Evolutionary conservation across 2,329 filamentous ascomycete species (phyloP).

Genomic region (Colletotrichum spaethianum): DNA sequence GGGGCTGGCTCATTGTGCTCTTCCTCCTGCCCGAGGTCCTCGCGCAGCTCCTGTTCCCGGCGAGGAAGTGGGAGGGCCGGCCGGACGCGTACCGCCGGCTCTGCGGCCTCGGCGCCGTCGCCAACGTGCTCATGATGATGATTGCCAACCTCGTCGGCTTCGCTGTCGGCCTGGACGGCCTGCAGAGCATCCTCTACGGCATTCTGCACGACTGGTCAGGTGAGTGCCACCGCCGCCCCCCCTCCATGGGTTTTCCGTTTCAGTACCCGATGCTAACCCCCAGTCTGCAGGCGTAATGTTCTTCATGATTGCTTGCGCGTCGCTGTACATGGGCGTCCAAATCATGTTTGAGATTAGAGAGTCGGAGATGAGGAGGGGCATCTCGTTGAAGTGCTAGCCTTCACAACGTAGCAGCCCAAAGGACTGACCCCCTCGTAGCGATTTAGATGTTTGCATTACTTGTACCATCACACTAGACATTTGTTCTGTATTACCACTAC

Average conservation of each 20-base stretch:
- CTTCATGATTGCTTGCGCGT: conserved; percentile 77
- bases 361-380: conserved; percentile 84
- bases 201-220: conserved; percentile 83
- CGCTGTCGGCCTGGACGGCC: conserved; percentile 89
- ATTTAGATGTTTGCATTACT: conserved; percentile 3
- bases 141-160: conserved; percentile 95
- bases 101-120: conserved; percentile 84
- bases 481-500: conserved; percentile 2
- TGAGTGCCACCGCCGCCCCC: conserved; percentile 50
- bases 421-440: neutral
- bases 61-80: conserved; percentile 76
- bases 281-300: conserved; percentile 75
- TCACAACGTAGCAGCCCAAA: neutral
- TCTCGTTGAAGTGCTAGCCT: conserved; percentile 84
- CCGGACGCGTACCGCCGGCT: conserved; percentile 84
- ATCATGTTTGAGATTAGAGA: conserved; percentile 98
- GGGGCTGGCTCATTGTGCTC: conserved; percentile 96
- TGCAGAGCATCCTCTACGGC: conserved; percentile 81
- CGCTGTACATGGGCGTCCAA: conserved; percentile 87
- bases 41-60: conserved; percentile 80
- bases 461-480: conserved; percentile 20
- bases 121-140: conserved; percentile 96
- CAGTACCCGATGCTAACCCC: conserved; percentile 20
- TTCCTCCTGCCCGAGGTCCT: conserved; percentile 93
- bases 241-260: no score